Evolutionary conservation across 352 stramenopile species (phyloP).

Genomic region (Globisporangium ultimum): DNA sequence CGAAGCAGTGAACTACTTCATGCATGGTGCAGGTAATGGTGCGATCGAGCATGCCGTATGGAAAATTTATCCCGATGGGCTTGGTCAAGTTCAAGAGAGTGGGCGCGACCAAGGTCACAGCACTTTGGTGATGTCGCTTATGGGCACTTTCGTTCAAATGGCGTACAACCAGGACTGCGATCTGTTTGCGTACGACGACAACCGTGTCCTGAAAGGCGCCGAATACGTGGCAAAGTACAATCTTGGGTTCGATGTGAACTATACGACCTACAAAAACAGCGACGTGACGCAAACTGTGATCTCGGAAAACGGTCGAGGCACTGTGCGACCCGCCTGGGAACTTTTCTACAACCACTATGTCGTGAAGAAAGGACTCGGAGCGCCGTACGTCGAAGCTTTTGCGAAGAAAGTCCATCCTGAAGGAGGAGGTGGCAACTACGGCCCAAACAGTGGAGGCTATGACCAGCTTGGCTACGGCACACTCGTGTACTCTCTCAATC

Average conservation of each 20-base stretch:
- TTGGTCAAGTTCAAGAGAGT: slow-evolving; percentile 19
- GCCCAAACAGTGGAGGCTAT: slow-evolving; percentile 17
- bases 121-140: slow-evolving; percentile 13
- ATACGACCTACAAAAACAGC: slow-evolving; percentile 19
- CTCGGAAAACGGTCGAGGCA: slow-evolving; percentile 5
- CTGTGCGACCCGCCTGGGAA: slow-evolving; percentile 13
- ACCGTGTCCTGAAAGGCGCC: slow-evolving; percentile 15
- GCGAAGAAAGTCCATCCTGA: slow-evolving; percentile 12
- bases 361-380: slow-evolving; percentile 11
- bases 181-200: slow-evolving; percentile 20
- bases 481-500: slow-evolving; percentile 13
- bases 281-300: slow-evolving; percentile 18
- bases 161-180: slow-evolving; percentile 17
- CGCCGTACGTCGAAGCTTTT: slow-evolving; percentile 11
- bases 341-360: slow-evolving; percentile 22
- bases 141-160: slow-evolving; percentile 18
- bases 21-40: slow-evolving; percentile 14
- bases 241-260: slow-evolving; percentile 12
- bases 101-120: slow-evolving; percentile 19
- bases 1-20: slow-evolving; percentile 18
- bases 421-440: slow-evolving; percentile 19
- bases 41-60: slow-evolving; percentile 17
- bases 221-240: slow-evolving; percentile 23
- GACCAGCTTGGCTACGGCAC: slow-evolving; percentile 20
- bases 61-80: slow-evolving; percentile 13